Percentiles rank a stretch among this genome's conserved stretches.
Evolutionary conservation across 768 basidiomycete species (phyloP).

Genomic region (Auriscalpium vulgare): DNA sequence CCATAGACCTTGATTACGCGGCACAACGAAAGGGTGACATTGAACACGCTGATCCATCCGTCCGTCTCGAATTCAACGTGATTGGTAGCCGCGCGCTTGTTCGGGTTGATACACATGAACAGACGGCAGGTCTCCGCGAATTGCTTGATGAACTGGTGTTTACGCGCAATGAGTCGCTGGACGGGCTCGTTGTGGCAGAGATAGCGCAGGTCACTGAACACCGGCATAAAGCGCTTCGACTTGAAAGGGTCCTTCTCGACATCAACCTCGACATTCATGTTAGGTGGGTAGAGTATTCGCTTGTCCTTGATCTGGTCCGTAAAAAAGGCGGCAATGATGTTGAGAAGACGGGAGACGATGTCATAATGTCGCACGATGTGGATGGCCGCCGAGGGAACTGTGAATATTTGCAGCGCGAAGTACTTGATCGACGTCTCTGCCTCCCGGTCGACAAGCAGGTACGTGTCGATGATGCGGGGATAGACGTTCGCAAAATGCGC

Average conservation of each 20-base stretch:
- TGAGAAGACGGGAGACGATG: conserved; percentile 68
- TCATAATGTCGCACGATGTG: conserved; percentile 70
- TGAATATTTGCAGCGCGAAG: conserved; percentile 88
- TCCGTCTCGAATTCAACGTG: conserved; percentile 98
- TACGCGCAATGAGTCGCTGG: conserved; percentile 66
- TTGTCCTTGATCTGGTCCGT: conserved; percentile 81
- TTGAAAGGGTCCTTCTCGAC: conserved; percentile 86
- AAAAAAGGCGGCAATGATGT: conserved; percentile 86
- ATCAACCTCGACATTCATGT: conserved; percentile 40
- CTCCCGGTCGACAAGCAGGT: conserved; percentile 88
- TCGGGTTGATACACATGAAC: conserved; percentile 92
- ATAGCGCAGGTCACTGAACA: conserved; percentile 86
- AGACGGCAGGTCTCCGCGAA: conserved; percentile 76
- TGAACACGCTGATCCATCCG: conserved; percentile 94
- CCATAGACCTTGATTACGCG: conserved; percentile 87
- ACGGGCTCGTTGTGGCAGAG: conserved; percentile 77
- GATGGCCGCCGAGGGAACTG: conserved; percentile 76
- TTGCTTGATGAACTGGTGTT: conserved; percentile 57
- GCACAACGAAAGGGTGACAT: conserved; percentile 84
- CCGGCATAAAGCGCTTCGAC: conserved; percentile 92
- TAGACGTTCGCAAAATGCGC: conserved; percentile 82
- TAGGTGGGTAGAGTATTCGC: conserved; percentile 41
- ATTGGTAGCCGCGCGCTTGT: conserved; percentile 68
- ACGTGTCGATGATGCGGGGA: conserved; percentile 80
- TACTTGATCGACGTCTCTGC: conserved; percentile 94